Percentiles rank a stretch among this genome's conserved stretches.
Conservation (phyloP, 176 grass and related monocot genomes). For the Aegilops umbellulata region DNA sequence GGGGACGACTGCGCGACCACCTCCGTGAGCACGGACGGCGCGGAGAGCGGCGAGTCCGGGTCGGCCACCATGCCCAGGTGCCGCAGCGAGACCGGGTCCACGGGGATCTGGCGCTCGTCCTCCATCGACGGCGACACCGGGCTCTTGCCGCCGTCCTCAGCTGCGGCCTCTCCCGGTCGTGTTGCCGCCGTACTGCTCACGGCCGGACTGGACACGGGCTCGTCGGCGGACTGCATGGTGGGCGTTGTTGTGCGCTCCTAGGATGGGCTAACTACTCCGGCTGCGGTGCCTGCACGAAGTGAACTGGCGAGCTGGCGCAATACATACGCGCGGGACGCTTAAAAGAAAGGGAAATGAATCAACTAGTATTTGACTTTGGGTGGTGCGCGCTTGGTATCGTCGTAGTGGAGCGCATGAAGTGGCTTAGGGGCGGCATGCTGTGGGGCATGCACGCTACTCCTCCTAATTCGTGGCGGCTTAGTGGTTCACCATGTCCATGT, state of each 20-base stretch:
- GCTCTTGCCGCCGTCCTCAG: conserved; percentile 8
- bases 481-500: conserved; percentile 38
- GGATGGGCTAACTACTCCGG: neutral
- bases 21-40: conserved; percentile 63
- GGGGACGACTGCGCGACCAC: conserved; percentile 49
- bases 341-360: conserved; percentile 12
- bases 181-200: neutral
- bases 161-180: neutral
- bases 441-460: conserved; percentile 4
- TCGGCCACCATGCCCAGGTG: conserved; percentile 55
- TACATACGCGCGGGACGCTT: conserved; percentile 4
- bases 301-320: neutral
- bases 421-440: neutral
- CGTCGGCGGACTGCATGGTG: conserved; percentile 26
- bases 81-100: conserved; percentile 69
- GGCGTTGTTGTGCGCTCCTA: neutral
- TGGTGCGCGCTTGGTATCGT: neutral
- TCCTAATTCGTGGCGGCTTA: conserved; percentile 34
- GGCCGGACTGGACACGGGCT: neutral
- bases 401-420: conserved; percentile 51
- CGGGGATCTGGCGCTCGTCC: conserved; percentile 68
- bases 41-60: conserved; percentile 51
- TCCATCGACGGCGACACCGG: conserved; percentile 37
- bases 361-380: conserved; percentile 31
- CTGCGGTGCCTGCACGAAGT: neutral